These are phyloP conservation scores for Euphorbia lathyris DNA, from an alignment of 345 rosid species.

Conservation along the genomic window DNA sequence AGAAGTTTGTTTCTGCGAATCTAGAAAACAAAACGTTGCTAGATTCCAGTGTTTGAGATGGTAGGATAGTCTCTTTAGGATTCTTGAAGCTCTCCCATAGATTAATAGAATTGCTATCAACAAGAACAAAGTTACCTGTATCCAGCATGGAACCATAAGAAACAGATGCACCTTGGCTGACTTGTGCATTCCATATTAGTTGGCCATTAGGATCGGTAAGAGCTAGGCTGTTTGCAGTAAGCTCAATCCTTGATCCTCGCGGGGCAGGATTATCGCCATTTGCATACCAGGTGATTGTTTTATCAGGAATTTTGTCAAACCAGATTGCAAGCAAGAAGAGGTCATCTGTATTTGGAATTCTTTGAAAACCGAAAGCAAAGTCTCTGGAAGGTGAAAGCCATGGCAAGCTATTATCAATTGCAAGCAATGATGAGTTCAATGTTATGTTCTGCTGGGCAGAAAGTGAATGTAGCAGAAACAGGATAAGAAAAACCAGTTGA, in stretches of 20 bases:
- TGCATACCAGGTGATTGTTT: slow-evolving; percentile 32
- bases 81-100: slow-evolving; percentile 42
- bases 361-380: slow-evolving; percentile 29
- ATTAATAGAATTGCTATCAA: background rate
- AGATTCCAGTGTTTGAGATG: slow-evolving; percentile 26
- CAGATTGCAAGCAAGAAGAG: slow-evolving; percentile 32
- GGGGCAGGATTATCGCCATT: slow-evolving; percentile 18
- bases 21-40: slow-evolving; percentile 16
- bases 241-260: slow-evolving; percentile 29
- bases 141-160: slow-evolving; percentile 27
- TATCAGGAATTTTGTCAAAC: slow-evolving; percentile 30
- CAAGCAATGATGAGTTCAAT: slow-evolving; percentile 12
- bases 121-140: slow-evolving; percentile 39
- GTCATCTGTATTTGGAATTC: slow-evolving; percentile 8
- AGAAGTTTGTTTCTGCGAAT: slow-evolving; percentile 17
- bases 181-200: background rate
- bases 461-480: background rate
- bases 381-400: slow-evolving; percentile 25
- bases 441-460: slow-evolving; percentile 15
- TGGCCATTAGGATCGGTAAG: slow-evolving; percentile 22
- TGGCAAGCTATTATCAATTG: slow-evolving; percentile 14
- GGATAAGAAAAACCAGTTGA: background rate
- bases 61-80: slow-evolving; percentile 44
- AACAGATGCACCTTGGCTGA: background rate
- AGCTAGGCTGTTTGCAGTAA: slow-evolving; percentile 10